Evolutionary conservation across 2,329 filamentous ascomycete species (phyloP).

Genomic region (Cephalotrichum gorgonifer): DNA sequence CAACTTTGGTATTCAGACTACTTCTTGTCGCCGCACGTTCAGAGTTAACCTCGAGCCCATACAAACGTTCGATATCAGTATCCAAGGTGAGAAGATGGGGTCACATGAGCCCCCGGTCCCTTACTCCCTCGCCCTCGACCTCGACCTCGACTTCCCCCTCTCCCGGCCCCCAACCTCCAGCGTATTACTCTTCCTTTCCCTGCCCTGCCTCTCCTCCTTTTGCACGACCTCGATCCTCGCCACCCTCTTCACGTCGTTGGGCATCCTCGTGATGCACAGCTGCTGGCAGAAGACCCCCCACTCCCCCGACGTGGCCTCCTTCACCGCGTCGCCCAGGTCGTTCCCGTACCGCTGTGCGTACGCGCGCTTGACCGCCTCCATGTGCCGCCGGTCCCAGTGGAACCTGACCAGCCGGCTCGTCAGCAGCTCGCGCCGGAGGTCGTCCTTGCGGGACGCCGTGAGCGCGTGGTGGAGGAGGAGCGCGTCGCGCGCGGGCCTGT

Average conservation of each 20-base stretch:
- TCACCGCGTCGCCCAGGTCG: slow-evolving; percentile 67
- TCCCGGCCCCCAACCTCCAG: neutral
- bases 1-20: too few species aligned
- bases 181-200: neutral
- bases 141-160: slow-evolving; percentile 1
- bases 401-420: slow-evolving; percentile 79
- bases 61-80: neutral
- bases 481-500: slow-evolving; percentile 86
- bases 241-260: slow-evolving; percentile 45
- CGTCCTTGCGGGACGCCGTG: slow-evolving; percentile 58
- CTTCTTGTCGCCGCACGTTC: too few species aligned
- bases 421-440: slow-evolving; percentile 71
- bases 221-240: slow-evolving; percentile 18
- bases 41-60: too few species aligned
- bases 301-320: slow-evolving; percentile 64
- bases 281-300: slow-evolving; percentile 69
- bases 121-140: neutral
- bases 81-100: too few species aligned
- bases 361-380: slow-evolving; percentile 68
- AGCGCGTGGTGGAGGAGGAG: slow-evolving; percentile 86
- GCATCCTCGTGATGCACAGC: slow-evolving; percentile 53
- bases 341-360: slow-evolving; percentile 69
- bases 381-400: slow-evolving; percentile 84
- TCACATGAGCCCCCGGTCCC: too few species aligned
- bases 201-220: neutral